Conservation (phyloP, 106 monocot species). For the Dendrobium huoshanense region DNA sequence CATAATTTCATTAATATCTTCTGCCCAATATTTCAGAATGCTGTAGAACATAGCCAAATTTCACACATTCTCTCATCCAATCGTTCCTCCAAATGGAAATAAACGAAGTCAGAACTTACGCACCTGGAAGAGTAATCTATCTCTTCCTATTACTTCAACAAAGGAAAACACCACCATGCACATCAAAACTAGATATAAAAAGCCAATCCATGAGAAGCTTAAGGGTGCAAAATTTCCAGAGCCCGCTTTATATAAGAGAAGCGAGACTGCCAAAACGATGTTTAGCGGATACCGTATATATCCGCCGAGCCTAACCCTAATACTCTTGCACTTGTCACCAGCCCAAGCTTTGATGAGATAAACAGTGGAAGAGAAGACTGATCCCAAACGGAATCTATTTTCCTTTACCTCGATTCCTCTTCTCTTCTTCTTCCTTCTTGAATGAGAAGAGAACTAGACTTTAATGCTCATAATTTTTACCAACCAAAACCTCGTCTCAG, state of each 20-base stretch:
- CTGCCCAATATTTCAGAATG: background rate
- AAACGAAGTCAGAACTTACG: background rate
- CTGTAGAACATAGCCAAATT: background rate
- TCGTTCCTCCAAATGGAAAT: background rate
- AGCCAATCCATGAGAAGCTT: background rate
- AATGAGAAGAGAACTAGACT: background rate
- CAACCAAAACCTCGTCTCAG: background rate
- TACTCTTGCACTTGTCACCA: background rate
- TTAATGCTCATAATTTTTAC: background rate
- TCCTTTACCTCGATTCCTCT: background rate
- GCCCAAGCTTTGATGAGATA: background rate
- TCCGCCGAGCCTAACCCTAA: background rate
- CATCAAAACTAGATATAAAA: background rate
- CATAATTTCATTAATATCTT: background rate
- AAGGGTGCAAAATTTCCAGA: background rate
- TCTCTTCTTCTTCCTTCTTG: background rate
- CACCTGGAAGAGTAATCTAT: too few species aligned
- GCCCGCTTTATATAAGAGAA: background rate
- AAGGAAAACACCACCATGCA: too few species aligned
- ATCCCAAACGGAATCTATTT: background rate
- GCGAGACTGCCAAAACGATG: too few species aligned
- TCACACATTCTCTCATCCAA: background rate
- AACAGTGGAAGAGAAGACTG: background rate
- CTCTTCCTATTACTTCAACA: too few species aligned
- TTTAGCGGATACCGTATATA: background rate